phyloP scores from a whole-genome alignment of 139 green algal species.

The Cymbomonas tetramitiformis region DNA sequence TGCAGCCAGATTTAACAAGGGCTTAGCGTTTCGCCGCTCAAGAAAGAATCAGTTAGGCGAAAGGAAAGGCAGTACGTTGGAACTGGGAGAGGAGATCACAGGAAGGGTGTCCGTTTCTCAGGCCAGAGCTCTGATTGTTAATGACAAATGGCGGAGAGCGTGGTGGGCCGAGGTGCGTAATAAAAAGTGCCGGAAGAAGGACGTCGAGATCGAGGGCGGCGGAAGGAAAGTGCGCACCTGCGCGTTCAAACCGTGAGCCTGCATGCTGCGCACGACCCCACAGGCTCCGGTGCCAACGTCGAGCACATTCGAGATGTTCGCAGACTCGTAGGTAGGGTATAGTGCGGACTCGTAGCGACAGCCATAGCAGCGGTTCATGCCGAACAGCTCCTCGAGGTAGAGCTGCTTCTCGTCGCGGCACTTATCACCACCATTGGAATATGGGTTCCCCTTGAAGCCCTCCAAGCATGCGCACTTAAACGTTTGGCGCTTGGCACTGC shows the following conservation, averaged over 20 bases:
- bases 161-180: no score
- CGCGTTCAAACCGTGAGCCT: constrained; percentile 2
- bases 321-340: not conserved
- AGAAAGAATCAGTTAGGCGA: no score
- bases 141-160: no score
- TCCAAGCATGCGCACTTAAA: constrained; percentile 12
- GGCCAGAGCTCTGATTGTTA: no score
- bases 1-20: no score
- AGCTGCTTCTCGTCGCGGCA: constrained; percentile 13
- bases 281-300: constrained; percentile 18
- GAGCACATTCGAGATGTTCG: not conserved
- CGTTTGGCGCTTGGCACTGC: not conserved
- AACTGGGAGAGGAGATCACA: no score
- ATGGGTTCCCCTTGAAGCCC: constrained; percentile 14
- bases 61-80: no score
- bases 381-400: constrained; percentile 21
- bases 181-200: no score
- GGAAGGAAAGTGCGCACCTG: no score
- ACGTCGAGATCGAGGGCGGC: no score
- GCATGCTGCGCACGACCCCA: not conserved
- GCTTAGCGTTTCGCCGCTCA: no score
- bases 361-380: constrained; percentile 5
- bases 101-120: no score
- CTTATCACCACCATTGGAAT: constrained; percentile 16
- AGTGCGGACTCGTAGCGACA: not conserved